Conservation (phyloP, 2,329 filamentous ascomycete genomes). For the Fusarium sacchari region DNA sequence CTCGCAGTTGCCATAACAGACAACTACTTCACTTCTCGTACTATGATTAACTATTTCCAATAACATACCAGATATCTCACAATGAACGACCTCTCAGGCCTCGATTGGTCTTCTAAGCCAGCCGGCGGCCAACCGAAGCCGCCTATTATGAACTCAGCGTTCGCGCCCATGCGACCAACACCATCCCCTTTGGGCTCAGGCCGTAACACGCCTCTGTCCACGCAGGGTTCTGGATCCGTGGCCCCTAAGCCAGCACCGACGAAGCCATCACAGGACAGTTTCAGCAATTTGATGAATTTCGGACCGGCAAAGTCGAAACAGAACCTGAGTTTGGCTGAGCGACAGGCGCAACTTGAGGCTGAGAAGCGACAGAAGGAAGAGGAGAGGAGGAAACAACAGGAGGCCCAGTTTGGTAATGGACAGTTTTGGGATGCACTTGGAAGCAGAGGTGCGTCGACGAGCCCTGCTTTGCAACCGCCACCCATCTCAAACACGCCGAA, state of each 20-base stretch:
- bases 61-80: slow-evolving; percentile 40
- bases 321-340: slow-evolving; percentile 81
- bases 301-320: slow-evolving; percentile 65
- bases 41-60: slow-evolving; percentile 42
- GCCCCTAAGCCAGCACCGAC: slow-evolving; percentile 56
- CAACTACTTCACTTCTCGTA: slow-evolving; percentile 25
- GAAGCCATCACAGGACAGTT: slow-evolving; percentile 75
- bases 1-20: slow-evolving; percentile 36
- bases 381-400: slow-evolving; percentile 75
- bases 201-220: slow-evolving; percentile 65
- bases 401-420: slow-evolving; percentile 80
- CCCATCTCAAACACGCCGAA: slow-evolving; percentile 26
- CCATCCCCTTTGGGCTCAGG: slow-evolving; percentile 66
- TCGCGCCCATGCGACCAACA: slow-evolving; percentile 63
- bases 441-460: slow-evolving; percentile 58
- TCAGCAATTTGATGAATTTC: slow-evolving; percentile 78
- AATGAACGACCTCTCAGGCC: slow-evolving; percentile 71
- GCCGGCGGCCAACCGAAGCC: slow-evolving; percentile 47
- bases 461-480: slow-evolving; percentile 42
- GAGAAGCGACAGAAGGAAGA: slow-evolving; percentile 79
- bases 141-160: slow-evolving; percentile 57
- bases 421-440: slow-evolving; percentile 82
- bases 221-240: slow-evolving; percentile 57
- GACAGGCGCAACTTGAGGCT: slow-evolving; percentile 73
- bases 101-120: slow-evolving; percentile 67